Evolutionary conservation across 495 filamentous ascomycete species (phyloP).

Genomic region (Neurospora intermedia): DNA sequence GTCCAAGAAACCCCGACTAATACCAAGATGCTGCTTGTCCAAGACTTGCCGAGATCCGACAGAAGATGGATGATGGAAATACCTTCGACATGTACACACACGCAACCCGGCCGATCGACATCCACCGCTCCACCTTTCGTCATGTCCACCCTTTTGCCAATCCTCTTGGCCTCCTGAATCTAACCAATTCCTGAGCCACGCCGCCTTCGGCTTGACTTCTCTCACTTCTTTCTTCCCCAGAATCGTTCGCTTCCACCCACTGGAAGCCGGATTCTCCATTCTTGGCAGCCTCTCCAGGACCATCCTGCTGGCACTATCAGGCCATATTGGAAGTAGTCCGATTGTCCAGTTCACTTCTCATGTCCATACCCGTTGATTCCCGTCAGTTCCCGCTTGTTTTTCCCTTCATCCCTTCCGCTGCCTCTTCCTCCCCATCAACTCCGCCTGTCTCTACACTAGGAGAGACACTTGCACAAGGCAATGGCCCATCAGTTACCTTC

Average conservation of each 20-base stretch:
- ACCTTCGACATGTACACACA: neutral
- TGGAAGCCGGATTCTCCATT: neutral
- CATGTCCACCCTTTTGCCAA: neutral
- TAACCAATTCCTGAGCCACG: neutral
- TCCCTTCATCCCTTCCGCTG: neutral
- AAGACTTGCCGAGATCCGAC: neutral
- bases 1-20: neutral
- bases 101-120: neutral
- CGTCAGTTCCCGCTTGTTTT: neutral
- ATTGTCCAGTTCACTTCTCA: neutral
- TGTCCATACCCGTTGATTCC: neutral
- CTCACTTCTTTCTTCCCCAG: neutral
- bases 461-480: neutral
- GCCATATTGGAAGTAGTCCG: neutral
- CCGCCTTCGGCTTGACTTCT: neutral
- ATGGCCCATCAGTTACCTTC: constrained; percentile 3
- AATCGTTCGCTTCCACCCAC: neutral
- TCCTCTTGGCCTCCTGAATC: neutral
- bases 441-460: neutral
- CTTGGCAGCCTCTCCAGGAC: neutral
- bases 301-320: neutral
- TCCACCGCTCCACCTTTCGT: neutral
- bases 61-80: neutral
- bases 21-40: neutral
- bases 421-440: neutral